Evolutionary conservation across 2,329 filamentous ascomycete genomes (phyloP).

Genomic region (Trichoderma koningii): DNA sequence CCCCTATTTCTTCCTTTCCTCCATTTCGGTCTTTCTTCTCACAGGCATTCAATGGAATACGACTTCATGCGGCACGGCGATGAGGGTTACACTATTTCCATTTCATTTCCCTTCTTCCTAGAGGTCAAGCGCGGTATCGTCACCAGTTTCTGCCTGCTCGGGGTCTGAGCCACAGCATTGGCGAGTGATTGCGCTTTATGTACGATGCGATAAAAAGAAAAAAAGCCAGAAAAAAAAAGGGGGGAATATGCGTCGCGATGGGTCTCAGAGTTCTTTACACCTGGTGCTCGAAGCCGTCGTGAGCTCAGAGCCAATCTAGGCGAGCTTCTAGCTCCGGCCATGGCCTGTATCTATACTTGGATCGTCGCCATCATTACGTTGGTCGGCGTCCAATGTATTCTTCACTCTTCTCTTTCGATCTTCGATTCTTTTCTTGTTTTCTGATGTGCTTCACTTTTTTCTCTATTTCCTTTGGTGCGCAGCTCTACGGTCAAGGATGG

Average conservation of each 20-base stretch:
- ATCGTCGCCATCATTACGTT: slow-evolving; percentile 35
- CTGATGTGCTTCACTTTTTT: slow-evolving; percentile 25
- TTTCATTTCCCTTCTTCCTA: slow-evolving; percentile 34
- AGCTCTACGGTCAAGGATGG: slow-evolving; percentile 10
- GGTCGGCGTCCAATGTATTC: slow-evolving; percentile 33
- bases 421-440: slow-evolving; percentile 32
- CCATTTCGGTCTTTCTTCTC: slow-evolving; percentile 14
- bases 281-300: neutral
- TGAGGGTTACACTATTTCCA: slow-evolving; percentile 47
- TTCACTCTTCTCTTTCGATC: slow-evolving; percentile 31
- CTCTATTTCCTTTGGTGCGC: neutral
- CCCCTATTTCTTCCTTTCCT: slow-evolving; percentile 12
- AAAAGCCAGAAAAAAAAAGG: slow-evolving; percentile 28
- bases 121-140: slow-evolving; percentile 24
- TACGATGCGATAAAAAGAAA: slow-evolving; percentile 38
- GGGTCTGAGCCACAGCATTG: slow-evolving; percentile 35
- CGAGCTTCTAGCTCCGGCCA: slow-evolving; percentile 27
- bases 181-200: slow-evolving; percentile 37
- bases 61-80: slow-evolving; percentile 40
- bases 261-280: neutral
- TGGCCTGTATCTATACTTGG: slow-evolving; percentile 41
- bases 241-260: slow-evolving; percentile 22
- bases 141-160: slow-evolving; percentile 21
- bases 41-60: slow-evolving; percentile 33
- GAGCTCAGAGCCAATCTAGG: neutral